A percentile compares a stretch with the other conserved stretches of the same genome.
phyloP scores from a whole-genome alignment of 73 alveolate species.

The Breviolum minutum region DNA sequence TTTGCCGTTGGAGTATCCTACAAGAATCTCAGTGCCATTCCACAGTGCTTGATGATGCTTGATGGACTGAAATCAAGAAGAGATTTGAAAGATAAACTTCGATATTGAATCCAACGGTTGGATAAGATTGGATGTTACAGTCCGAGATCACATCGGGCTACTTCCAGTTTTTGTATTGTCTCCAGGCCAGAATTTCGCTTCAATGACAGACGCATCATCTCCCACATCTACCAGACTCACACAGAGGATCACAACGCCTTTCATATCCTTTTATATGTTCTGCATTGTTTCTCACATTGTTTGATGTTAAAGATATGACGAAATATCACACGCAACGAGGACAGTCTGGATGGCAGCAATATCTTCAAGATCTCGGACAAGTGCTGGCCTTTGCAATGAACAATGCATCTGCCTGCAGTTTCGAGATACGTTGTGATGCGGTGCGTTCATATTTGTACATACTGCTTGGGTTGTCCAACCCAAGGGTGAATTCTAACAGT shows the following conservation, averaged over 20 bases:
- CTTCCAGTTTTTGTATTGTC: no score
- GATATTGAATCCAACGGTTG: no score
- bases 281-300: background rate
- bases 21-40: no score
- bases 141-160: background rate
- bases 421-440: background rate
- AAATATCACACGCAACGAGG: background rate
- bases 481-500: background rate
- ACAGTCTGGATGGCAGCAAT: constrained; percentile 71
- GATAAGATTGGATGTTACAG: background rate
- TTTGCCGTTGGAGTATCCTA: no score
- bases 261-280: background rate
- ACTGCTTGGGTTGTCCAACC: no score
- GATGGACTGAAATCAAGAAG: no score
- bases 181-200: constrained; percentile 76
- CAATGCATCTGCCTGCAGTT: background rate
- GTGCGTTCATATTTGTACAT: background rate
- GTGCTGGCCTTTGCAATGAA: background rate
- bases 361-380: constrained; percentile 88
- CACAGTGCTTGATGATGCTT: no score
- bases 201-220: constrained; percentile 78
- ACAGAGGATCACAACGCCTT: constrained; percentile 23
- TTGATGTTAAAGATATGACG: no score
- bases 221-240: constrained; percentile 90
- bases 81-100: no score